These are phyloP conservation scores for Ophiostoma montium DNA, from an alignment of 2,329 filamentous ascomycete genomes.

Conservation along the genomic window DNA sequence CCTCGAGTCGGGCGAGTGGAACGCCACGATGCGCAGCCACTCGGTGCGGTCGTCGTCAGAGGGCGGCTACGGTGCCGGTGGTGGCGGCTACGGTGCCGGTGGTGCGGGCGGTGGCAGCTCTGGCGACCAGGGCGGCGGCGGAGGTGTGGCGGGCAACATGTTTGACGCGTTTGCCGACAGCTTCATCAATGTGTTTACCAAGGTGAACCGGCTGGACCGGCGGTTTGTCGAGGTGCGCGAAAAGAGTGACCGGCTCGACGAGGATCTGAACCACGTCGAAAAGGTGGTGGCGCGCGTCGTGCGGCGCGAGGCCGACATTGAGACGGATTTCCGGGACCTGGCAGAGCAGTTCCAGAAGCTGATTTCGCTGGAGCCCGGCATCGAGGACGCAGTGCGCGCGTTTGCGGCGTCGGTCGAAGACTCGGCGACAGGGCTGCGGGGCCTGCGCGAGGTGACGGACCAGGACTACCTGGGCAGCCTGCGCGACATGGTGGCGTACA, in stretches of 20 bases:
- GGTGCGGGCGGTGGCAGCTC: conserved; percentile 32
- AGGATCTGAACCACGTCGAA: conserved; percentile 83
- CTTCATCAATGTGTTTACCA: conserved; percentile 93
- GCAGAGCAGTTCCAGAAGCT: conserved; percentile 92
- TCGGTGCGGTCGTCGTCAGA: conserved; percentile 41
- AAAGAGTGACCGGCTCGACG: conserved; percentile 83
- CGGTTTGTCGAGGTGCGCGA: conserved; percentile 91
- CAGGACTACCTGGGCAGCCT: conserved; percentile 89
- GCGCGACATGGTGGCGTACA: conserved; percentile 92
- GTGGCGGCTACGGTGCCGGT: conserved; percentile 26
- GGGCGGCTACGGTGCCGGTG: conserved; percentile 28
- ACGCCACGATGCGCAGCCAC: conserved; percentile 79
- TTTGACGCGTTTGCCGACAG: conserved; percentile 94
- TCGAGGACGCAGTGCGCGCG: conserved; percentile 67
- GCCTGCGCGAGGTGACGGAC: conserved; percentile 82
- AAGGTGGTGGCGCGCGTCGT: conserved; percentile 90
- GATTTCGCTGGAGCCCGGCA: conserved; percentile 72
- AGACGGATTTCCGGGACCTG: conserved; percentile 76
- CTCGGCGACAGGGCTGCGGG: conserved; percentile 61
- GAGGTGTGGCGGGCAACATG: conserved; percentile 31
- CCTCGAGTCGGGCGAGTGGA: conserved; percentile 90
- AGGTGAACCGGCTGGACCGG: conserved; percentile 87
- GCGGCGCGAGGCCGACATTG: conserved; percentile 73
- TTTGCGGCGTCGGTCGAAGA: conserved; percentile 82
- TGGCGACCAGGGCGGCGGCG: conserved; percentile 19